Percentiles rank a stretch among this genome's conserved stretches.
Conservation (phyloP, 2,329 filamentous ascomycete species). For the Clathrospora elynae region DNA sequence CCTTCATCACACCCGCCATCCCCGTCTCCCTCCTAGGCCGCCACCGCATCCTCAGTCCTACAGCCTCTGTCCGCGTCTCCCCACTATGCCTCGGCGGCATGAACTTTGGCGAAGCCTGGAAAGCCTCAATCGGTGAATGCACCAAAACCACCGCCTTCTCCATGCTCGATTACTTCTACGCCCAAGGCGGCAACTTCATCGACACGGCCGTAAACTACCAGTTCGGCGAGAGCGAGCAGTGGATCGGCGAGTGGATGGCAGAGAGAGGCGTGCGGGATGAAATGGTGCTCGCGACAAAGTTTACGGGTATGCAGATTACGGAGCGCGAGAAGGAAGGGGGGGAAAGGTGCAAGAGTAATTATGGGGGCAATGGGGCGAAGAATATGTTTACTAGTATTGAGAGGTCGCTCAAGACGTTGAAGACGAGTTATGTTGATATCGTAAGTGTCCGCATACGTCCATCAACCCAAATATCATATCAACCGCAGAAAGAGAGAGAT, state of each 20-base stretch:
- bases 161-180: constrained; percentile 70
- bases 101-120: constrained; percentile 67
- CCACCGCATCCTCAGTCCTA: constrained; percentile 69
- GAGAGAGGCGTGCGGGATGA: constrained; percentile 45
- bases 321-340: constrained; percentile 12
- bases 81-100: constrained; percentile 63
- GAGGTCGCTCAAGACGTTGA: constrained; percentile 22
- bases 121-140: constrained; percentile 66
- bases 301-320: constrained; percentile 40
- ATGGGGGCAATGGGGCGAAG: constrained; percentile 22
- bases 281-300: constrained; percentile 53
- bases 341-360: constrained; percentile 28
- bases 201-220: constrained; percentile 61
- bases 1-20: constrained; percentile 5
- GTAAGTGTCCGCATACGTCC: constrained; percentile 19
- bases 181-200: constrained; percentile 73
- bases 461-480: too few relatives aligned
- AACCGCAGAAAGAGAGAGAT: constrained; percentile 27
- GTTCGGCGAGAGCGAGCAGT: constrained; percentile 49
- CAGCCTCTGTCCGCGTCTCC: constrained; percentile 62
- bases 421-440: constrained; percentile 70
- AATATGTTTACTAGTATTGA: constrained; percentile 23
- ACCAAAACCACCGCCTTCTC: constrained; percentile 66
- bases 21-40: constrained; percentile 61
- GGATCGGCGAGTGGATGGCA: constrained; percentile 54